Evolutionary conservation across 345 rosid species (phyloP).

Genomic region (Corchorus olitorius): DNA sequence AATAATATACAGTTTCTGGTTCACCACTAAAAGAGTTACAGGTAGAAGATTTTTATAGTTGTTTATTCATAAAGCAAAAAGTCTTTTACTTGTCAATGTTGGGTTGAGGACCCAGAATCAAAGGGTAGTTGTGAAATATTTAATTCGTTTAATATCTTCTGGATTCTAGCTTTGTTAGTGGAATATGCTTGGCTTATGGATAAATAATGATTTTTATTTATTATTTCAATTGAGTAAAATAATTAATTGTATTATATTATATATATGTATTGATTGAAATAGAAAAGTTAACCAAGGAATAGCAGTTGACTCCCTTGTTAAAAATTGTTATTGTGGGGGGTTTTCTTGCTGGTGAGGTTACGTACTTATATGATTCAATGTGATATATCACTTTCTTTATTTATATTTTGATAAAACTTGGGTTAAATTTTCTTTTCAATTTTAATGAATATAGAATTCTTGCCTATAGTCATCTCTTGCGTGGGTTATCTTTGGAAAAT

Average conservation of each 20-base stretch:
- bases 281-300: neutral
- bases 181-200: neutral
- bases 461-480: slow-evolving; percentile 1
- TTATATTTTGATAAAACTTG: neutral
- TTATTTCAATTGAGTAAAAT: neutral
- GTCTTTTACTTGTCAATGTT: neutral
- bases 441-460: slow-evolving; percentile 1
- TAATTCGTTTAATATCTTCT: too few relatives aligned
- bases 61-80: neutral
- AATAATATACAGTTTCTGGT: neutral
- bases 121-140: neutral
- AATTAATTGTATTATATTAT: neutral
- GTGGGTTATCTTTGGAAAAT: slow-evolving; percentile 18
- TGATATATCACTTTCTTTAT: neutral
- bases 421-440: neutral
- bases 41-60: neutral
- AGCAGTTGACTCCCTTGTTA: neutral
- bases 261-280: neutral
- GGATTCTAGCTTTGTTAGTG: neutral
- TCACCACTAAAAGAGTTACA: neutral
- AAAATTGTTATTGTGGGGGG: neutral
- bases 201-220: neutral
- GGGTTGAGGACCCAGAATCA: neutral
- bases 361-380: neutral
- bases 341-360: neutral